phyloP scores from a whole-genome alignment of 2,329 filamentous ascomycete species.

The Chaetothyriales sp. region DNA sequence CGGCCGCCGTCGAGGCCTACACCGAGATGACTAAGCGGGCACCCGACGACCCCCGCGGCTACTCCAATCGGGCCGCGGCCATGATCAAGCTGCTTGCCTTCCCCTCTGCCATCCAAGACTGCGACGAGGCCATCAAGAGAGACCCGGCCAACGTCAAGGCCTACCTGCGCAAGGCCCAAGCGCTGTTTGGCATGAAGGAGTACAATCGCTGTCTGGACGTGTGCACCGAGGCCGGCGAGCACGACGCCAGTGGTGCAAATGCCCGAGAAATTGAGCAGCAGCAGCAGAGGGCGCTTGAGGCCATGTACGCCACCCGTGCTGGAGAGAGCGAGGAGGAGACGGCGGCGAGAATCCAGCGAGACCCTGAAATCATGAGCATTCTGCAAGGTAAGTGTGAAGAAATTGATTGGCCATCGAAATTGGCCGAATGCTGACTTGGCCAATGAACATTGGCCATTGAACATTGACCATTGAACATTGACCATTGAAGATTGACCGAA shows the following conservation, averaged over 20 bases:
- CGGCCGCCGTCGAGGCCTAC: slow-evolving; percentile 86
- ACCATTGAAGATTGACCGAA: no score
- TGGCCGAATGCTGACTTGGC: no score
- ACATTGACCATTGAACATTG: neutral
- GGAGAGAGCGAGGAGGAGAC: slow-evolving; percentile 96
- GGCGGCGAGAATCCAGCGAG: slow-evolving; percentile 73
- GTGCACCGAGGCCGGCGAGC: slow-evolving; percentile 63
- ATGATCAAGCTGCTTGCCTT: slow-evolving; percentile 96
- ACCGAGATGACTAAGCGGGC: slow-evolving; percentile 93
- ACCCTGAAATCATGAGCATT: slow-evolving; percentile 87
- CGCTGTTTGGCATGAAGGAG: slow-evolving; percentile 93
- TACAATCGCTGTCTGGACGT: slow-evolving; percentile 90
- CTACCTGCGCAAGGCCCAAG: slow-evolving; percentile 92
- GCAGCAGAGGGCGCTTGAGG: slow-evolving; percentile 78
- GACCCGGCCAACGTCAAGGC: slow-evolving; percentile 88
- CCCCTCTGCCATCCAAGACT: slow-evolving; percentile 84
- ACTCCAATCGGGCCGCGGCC: slow-evolving; percentile 92
- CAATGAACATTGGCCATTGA: no score
- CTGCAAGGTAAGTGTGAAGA: slow-evolving; percentile 12
- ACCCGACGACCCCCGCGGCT: slow-evolving; percentile 82
- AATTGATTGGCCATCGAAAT: no score
- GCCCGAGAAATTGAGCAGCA: slow-evolving; percentile 84
- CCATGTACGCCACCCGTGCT: slow-evolving; percentile 80
- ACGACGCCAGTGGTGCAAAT: slow-evolving; percentile 71
- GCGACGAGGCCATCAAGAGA: slow-evolving; percentile 77